These are phyloP conservation scores for Diaporthe vaccinii DNA, from an alignment of 2,329 filamentous ascomycete genomes.

Conservation along the genomic window DNA sequence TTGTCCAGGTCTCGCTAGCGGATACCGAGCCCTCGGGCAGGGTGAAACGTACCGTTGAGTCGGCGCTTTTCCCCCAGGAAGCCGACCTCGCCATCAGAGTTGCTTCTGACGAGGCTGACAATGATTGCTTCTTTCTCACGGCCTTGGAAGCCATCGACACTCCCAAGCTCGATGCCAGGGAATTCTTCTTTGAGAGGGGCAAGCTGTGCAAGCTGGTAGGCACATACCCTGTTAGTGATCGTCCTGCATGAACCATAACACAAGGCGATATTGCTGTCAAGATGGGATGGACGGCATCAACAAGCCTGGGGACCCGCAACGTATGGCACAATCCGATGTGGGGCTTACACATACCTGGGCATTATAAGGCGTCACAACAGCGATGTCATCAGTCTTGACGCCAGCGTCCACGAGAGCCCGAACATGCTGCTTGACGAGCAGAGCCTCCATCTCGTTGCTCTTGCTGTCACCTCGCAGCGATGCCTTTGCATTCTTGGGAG, in stretches of 20 bases:
- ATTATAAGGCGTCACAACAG: conserved; percentile 96
- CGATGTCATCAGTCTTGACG: conserved; percentile 86
- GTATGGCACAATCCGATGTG: conserved; percentile 4
- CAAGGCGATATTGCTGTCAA: conserved; percentile 24
- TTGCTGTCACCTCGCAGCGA: conserved; percentile 75
- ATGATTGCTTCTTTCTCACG: conserved; percentile 97
- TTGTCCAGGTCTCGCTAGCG: conserved; percentile 16
- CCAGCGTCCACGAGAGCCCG: conserved; percentile 81
- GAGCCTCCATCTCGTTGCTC: conserved; percentile 91
- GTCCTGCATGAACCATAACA: conserved; percentile 36
- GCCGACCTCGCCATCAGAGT: conserved; percentile 87
- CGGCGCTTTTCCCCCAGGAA: conserved; percentile 93
- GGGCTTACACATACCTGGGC: conserved; percentile 73
- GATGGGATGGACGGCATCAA: conserved; percentile 28
- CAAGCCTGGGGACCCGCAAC: conserved; percentile 30
- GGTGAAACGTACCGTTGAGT: conserved; percentile 78
- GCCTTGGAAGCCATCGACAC: conserved; percentile 95
- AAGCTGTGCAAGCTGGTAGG: conserved; percentile 77
- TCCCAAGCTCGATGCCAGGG: conserved; percentile 92
- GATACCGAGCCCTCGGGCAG: conserved; percentile 12
- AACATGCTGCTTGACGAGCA: conserved; percentile 84
- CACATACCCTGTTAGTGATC: conserved; percentile 44
- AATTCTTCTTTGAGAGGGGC: conserved; percentile 85
- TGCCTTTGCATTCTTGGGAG: conserved; percentile 60
- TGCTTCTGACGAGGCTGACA: conserved; percentile 94